Evolutionary conservation across 129 eudicot species (phyloP).

Genomic region (Lonicera japonica): DNA sequence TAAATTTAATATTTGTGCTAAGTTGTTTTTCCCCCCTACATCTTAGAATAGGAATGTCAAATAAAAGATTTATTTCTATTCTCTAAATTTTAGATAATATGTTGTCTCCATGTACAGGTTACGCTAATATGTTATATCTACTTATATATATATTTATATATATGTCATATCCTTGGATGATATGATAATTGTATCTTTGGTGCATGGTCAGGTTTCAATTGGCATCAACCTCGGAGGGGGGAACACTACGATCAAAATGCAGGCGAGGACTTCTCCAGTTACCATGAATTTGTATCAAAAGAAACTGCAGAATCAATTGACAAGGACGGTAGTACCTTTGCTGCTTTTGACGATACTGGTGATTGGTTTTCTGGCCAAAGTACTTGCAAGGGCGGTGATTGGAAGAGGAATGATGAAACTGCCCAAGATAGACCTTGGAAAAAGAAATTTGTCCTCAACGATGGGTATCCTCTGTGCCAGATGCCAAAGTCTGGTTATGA

Average conservation of each 20-base stretch:
- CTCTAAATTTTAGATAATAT: too few species aligned
- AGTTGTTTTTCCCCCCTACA: neutral
- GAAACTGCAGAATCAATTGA: conserved; percentile 53
- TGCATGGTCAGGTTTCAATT: conserved; percentile 38
- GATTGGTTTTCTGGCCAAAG: conserved; percentile 64
- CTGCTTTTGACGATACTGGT: conserved; percentile 26
- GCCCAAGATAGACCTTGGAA: conserved; percentile 43
- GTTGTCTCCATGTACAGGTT: too few species aligned
- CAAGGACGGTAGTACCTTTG: conserved; percentile 33
- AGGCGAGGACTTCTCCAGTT: conserved; percentile 14
- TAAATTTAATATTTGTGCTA: too few species aligned
- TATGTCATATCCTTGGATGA: too few species aligned
- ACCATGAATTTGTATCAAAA: conserved; percentile 24
- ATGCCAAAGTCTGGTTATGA: conserved; percentile 79
- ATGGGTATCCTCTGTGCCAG: conserved; percentile 82
- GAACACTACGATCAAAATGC: conserved; percentile 30
- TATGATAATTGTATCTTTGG: conserved; percentile 4
- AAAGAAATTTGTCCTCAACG: conserved; percentile 75
- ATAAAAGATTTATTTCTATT: too few species aligned
- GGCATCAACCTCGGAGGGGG: conserved; percentile 24
- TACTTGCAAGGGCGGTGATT: conserved; percentile 95
- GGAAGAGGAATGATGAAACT: conserved; percentile 79
- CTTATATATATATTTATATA: neutral
- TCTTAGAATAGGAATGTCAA: neutral
- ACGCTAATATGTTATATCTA: too few species aligned